Evolutionary conservation across 2,329 filamentous ascomycete genomes (phyloP).

Genomic region (Endoconidiophora polonica): DNA sequence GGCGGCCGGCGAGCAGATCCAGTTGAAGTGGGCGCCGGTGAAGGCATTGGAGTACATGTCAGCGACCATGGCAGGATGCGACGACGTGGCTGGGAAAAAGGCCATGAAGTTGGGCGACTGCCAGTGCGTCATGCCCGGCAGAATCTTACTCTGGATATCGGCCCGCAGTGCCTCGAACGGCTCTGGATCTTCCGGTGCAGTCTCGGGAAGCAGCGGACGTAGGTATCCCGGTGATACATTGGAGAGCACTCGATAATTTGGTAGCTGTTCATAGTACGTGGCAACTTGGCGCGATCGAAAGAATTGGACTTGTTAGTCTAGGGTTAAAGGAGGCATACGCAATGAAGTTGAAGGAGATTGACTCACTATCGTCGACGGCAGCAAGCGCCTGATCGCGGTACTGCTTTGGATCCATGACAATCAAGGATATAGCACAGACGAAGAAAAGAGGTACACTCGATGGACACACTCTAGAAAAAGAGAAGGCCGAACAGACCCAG

Average conservation of each 20-base stretch:
- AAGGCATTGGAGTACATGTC: conserved; percentile 86
- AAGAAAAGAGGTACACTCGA: background rate
- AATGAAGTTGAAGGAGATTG: conserved; percentile 2
- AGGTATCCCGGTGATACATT: conserved; percentile 75
- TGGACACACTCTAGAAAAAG: background rate
- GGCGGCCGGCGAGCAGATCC: conserved; percentile 82
- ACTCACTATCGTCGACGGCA: conserved; percentile 68
- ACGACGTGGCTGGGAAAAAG: conserved; percentile 73
- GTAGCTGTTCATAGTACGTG: conserved; percentile 64
- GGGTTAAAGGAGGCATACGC: conserved; percentile 4
- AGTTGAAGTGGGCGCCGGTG: conserved; percentile 87
- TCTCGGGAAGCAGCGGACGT: conserved; percentile 54
- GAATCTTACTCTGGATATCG: conserved; percentile 72
- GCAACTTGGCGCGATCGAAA: conserved; percentile 39
- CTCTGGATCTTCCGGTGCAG: conserved; percentile 49
- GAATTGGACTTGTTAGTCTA: background rate
- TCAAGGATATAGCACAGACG: background rate
- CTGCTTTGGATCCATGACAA: conserved; percentile 56
- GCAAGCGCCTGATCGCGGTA: conserved; percentile 63
- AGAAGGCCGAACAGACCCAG: background rate
- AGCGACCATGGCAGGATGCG: conserved; percentile 72
- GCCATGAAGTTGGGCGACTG: conserved; percentile 90
- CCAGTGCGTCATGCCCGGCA: conserved; percentile 90
- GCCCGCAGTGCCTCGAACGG: conserved; percentile 63
- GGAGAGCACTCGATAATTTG: conserved; percentile 55